phyloP scores from a whole-genome alignment of 2,329 filamentous ascomycete genomes.

The Geosmithia flava region DNA sequence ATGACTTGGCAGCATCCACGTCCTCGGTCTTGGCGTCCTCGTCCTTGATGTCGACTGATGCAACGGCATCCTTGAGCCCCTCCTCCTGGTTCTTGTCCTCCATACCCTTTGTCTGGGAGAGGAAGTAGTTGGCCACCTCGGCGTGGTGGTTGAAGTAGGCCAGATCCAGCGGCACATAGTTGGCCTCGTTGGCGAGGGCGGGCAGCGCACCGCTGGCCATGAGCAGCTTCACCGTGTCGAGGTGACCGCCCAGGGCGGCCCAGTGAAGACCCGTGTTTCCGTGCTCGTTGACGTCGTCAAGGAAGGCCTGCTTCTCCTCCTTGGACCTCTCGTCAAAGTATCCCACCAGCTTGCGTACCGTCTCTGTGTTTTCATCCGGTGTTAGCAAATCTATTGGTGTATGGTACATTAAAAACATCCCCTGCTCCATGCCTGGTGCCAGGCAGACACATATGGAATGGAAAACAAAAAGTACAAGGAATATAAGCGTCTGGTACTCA shows the following conservation, averaged over 20 bases:
- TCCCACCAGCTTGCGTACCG: constrained; percentile 29
- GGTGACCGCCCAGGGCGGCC: constrained; percentile 81
- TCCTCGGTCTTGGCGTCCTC: constrained; percentile 13
- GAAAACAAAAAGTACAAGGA: background rate
- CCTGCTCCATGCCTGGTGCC: too few species aligned
- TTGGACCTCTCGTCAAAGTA: constrained; percentile 26
- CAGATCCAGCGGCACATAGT: constrained; percentile 68
- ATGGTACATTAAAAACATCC: too few species aligned
- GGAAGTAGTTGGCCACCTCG: constrained; percentile 50
- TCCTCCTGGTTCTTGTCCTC: constrained; percentile 33
- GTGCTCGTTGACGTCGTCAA: constrained; percentile 62
- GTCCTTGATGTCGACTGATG: constrained; percentile 23
- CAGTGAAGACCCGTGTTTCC: constrained; percentile 92
- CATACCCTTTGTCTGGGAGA: constrained; percentile 32
- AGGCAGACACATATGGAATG: too few species aligned
- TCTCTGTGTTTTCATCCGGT: too few species aligned
- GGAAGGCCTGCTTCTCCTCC: constrained; percentile 34
- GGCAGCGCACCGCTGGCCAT: constrained; percentile 68
- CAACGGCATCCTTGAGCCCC: constrained; percentile 26
- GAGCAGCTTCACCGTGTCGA: constrained; percentile 66
- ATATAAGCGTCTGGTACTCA: constrained; percentile 22
- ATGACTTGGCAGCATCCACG: constrained; percentile 1
- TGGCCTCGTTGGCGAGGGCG: constrained; percentile 66
- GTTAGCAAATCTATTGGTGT: too few species aligned
- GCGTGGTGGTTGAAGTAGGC: constrained; percentile 59